These are phyloP conservation scores for Fusarium humuli DNA, from an alignment of 2,329 filamentous ascomycete genomes.

Conservation along the genomic window DNA sequence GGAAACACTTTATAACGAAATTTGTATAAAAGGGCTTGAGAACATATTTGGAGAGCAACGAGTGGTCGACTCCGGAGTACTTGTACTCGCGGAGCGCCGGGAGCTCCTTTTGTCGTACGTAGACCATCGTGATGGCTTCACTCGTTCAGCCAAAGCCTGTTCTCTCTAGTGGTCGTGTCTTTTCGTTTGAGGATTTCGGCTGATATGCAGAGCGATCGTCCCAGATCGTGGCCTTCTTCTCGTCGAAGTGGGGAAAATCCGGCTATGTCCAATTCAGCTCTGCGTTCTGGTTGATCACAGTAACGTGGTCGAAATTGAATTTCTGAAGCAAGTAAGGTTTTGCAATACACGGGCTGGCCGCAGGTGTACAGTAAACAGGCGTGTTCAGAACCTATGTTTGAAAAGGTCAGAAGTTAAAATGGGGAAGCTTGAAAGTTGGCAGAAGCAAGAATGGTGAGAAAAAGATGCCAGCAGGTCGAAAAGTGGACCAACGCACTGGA, in stretches of 20 bases:
- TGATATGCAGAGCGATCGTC: constrained; percentile 16
- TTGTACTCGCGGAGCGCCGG: constrained; percentile 93
- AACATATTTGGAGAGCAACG: constrained; percentile 89
- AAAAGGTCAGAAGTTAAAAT: constrained; percentile 1
- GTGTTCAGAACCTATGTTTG: not conserved
- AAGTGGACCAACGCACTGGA: constrained; percentile 27
- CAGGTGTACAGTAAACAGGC: not conserved
- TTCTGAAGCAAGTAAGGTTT: not conserved
- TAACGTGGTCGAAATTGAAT: not conserved
- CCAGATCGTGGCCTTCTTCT: constrained; percentile 35
- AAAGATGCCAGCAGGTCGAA: constrained; percentile 34
- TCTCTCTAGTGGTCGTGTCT: constrained; percentile 1
- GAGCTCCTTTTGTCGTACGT: constrained; percentile 92
- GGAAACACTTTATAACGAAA: constrained; percentile 93
- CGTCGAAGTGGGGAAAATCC: constrained; percentile 28
- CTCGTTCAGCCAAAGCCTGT: not conserved
- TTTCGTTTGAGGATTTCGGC: constrained; percentile 1
- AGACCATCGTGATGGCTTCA: constrained; percentile 75
- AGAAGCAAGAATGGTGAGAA: constrained; percentile 24
- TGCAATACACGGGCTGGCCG: not conserved
- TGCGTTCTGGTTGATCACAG: constrained; percentile 10
- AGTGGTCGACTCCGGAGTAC: constrained; percentile 92
- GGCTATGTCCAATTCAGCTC: constrained; percentile 15
- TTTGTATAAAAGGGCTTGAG: constrained; percentile 98
- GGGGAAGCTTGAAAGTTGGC: constrained; percentile 13